Base-by-base conservation (phyloP, 768 basidiomycete species). In the Neoboletus subvelutipes region DNA sequence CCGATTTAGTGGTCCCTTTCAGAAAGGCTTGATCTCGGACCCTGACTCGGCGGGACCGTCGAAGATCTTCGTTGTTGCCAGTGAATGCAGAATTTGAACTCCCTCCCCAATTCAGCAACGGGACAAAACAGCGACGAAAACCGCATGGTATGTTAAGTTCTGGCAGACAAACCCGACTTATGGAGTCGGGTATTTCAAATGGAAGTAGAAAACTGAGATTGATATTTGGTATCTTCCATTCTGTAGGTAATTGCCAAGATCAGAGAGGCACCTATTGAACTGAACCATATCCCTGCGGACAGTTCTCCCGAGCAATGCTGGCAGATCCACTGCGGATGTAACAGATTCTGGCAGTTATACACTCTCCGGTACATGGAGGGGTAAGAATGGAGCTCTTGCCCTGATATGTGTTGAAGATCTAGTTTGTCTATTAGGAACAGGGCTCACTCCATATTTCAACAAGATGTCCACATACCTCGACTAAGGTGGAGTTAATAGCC, bases 271-370 rank as follows among this genome's bases (percentile, higher is more conserved):
- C 9, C 53, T 65, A 76, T 66, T 84, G 83, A 31, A 85, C 83
- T 40, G 87, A 88, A 33, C 86, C 88, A 60, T 85, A 88, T 2
- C 87, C 88, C 18, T 54, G 65, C 8, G 62, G 65, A 63, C 89
- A 91, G 63, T 86, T 88, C 65, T 83, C 71, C 57, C 65, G 67
- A 20, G 81, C 85, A 54, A 91, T 77, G 26, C 78, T 75, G 2
- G 80, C 80, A 40, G 88, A 90, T 24, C 86, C 90, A 65, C 87
- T 89, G 28, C 89, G 80, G 18, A 90, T 86, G 62, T 89, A 89
- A 66, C 87, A 90, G 42, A 91, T 84, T 71, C 81, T 90, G 24
- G 90, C 90, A 1, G 68, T 58, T n/a, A 76, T 66, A 62, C 89
- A 92, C 17, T 79, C 76, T 18, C 80, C 83, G 0, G 79, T 83